Conservation (phyloP, 2,329 filamentous ascomycete species). For the Xylaria sp. region DNA sequence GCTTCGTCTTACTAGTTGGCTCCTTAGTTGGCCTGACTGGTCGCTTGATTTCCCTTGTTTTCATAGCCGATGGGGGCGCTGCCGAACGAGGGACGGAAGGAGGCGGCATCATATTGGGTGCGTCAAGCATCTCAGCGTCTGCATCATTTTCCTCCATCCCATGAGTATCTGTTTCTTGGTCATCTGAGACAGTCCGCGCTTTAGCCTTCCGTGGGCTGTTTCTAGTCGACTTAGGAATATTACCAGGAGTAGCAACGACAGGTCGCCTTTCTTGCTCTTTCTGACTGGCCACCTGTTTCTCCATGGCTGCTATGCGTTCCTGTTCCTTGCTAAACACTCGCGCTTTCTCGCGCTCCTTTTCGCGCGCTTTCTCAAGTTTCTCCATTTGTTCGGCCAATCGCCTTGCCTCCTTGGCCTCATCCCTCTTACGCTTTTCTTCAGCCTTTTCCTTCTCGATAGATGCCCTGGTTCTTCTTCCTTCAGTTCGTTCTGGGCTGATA, state of each 20-base stretch:
- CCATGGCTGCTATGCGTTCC: constrained; percentile 64
- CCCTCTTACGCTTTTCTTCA: constrained; percentile 73
- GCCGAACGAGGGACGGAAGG: constrained; percentile 67
- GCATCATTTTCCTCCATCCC: constrained; percentile 49
- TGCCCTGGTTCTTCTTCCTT: constrained; percentile 64
- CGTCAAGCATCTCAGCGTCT: constrained; percentile 66
- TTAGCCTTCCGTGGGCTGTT: constrained; percentile 65
- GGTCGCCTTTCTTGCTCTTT: constrained; percentile 62
- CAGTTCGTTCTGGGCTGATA: constrained; percentile 58
- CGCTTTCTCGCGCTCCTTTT: constrained; percentile 77
- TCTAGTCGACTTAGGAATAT: constrained; percentile 58
- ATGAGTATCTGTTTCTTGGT: constrained; percentile 49
- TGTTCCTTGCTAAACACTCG: constrained; percentile 68
- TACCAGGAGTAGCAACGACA: constrained; percentile 52
- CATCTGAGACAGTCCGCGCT: constrained; percentile 47
- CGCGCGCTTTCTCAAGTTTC: constrained; percentile 74
- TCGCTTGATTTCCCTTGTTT: constrained; percentile 66
- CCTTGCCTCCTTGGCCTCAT: constrained; percentile 69
- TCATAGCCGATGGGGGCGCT: constrained; percentile 59
- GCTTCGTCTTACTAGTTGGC: constrained; percentile 66
- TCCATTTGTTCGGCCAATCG: constrained; percentile 69
- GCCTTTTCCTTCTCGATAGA: constrained; percentile 69
- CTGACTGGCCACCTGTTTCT: constrained; percentile 63
- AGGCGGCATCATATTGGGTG: constrained; percentile 66
- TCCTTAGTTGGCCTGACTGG: constrained; percentile 73